A percentile compares a stretch with the other conserved stretches of the same genome.
Evolutionary conservation across 306 rosid genomes (phyloP).

Genomic region (Vigna nakashimae): DNA sequence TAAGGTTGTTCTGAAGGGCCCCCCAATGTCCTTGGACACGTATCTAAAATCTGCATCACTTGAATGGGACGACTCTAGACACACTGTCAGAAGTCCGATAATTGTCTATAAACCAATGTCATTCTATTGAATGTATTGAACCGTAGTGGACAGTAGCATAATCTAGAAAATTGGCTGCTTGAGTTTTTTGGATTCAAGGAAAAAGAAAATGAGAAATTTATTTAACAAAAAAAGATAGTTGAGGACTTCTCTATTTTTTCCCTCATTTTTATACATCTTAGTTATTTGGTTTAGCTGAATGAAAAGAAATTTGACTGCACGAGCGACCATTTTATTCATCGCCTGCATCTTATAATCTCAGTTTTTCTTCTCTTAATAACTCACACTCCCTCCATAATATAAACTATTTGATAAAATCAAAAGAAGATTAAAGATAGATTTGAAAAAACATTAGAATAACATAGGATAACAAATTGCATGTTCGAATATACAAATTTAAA

Average conservation of each 20-base stretch:
- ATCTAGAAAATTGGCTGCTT: constrained; percentile 26
- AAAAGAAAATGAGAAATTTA: not conserved
- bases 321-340: not conserved
- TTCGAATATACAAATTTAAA: too few species aligned
- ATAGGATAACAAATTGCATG: too few species aligned
- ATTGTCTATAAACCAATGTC: constrained; percentile 47
- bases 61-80: constrained; percentile 72
- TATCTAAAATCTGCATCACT: constrained; percentile 47
- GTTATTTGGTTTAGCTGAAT: constrained; percentile 33
- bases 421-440: too few species aligned
- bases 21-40: constrained; percentile 37
- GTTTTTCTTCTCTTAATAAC: not conserved
- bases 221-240: not conserved
- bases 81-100: constrained; percentile 67
- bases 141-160: constrained; percentile 7
- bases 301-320: constrained; percentile 12
- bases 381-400: not conserved
- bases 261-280: constrained; percentile 9
- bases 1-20: constrained; percentile 65
- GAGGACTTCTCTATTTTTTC: not conserved
- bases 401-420: too few species aligned
- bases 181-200: not conserved
- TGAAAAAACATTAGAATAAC: too few species aligned
- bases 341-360: not conserved
- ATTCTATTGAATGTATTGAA: not conserved